Evolutionary conservation across 805 yeast genomes (phyloP), one percentile per base, ranked within the genome.

Genomic region (Kodamaea kaohsiungensis): DNA sequence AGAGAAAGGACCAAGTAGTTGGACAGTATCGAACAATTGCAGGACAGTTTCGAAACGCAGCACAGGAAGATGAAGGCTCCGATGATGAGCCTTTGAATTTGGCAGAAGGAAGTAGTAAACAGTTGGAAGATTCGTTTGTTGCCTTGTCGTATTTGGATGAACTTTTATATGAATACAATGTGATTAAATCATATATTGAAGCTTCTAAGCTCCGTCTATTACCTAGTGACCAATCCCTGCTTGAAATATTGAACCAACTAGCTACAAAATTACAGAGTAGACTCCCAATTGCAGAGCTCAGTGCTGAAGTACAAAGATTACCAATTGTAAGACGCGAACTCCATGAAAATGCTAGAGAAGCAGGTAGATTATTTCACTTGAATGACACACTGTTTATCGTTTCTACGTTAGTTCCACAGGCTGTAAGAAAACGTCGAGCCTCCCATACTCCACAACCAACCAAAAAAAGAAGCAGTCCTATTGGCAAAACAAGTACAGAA

Each of bases 311-410:
- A 8, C 69, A 64, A 7, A 62, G 53, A 18, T 57, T 71, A 43
- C 63, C 69, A 5, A 65, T 65, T n/a, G 55, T 69, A 22, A 60
- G 75, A 48, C 60, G 73, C 16, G 66, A 65, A 43, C 56, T 67
- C 15, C 54, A 53, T 42, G 72, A 69, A 38, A 71, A 65, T 48
- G 73, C 75, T 7, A 53, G 58, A 17, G 72, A 69, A 51, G 75
- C 71, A 3, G 74, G 71, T 1, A 63, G 61, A 49, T 56, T 70
- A 6, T 61, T 64, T n/a, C 52, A 56, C 22, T 62, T 55, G 18
- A 43, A 50, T 15, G 59, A 54, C 35, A 12, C 13, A 9, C 35
- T 5, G 13, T 30, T 9, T 30, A 30, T 30, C 35, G 35, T 30
- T 5, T 30, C 35, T 10, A 30, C 35, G 10, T 30, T 30, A 30